Conservation (phyloP, 306 rosid genomes). For the Comarum palustre region DNA sequence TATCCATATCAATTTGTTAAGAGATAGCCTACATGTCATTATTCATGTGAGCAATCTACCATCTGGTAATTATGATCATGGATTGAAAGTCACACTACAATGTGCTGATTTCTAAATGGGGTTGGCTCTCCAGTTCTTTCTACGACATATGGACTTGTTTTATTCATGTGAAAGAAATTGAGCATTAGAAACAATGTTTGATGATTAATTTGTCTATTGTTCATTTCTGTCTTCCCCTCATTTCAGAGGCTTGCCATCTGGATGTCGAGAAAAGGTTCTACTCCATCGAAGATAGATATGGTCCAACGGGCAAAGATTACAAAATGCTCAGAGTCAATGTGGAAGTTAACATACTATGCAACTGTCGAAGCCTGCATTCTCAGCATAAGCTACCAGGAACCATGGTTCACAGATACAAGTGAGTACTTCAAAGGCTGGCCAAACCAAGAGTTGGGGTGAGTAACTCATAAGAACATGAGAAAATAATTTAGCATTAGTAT, state of each 20-base stretch:
- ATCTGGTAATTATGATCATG: neutral
- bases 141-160: neutral
- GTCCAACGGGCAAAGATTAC: conserved; percentile 60
- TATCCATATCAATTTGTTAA: neutral
- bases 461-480: conserved; percentile 15
- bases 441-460: conserved; percentile 80
- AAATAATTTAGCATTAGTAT: neutral
- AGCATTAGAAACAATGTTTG: neutral
- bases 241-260: conserved; percentile 68
- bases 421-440: conserved; percentile 86
- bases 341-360: conserved; percentile 85
- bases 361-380: conserved; percentile 71
- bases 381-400: conserved; percentile 50
- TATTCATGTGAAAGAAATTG: conserved; percentile 5
- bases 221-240: neutral
- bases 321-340: conserved; percentile 91
- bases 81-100: neutral
- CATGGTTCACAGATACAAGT: conserved; percentile 69
- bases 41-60: neutral
- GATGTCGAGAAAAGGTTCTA: conserved; percentile 50
- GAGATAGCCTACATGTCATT: neutral
- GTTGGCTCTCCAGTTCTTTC: neutral
- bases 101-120: neutral
- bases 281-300: conserved; percentile 55
- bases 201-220: neutral